Evolutionary conservation across 2,329 filamentous ascomycete genomes (phyloP), one percentile per base, ranked within the genome.

Genomic region (Stemphylium beticola): DNA sequence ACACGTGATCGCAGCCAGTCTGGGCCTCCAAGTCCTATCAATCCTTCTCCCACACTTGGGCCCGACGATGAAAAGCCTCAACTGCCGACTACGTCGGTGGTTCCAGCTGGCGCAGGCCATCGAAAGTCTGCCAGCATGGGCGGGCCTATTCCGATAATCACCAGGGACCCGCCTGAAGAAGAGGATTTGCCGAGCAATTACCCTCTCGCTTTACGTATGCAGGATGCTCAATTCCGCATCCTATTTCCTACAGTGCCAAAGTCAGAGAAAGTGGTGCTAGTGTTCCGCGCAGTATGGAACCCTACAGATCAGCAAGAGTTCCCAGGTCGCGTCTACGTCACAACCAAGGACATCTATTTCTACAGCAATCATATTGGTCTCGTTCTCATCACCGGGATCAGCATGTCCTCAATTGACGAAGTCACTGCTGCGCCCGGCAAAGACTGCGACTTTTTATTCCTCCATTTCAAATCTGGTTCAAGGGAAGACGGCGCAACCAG

Each of bases 291-390:
- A 14, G 91, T 92, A 0, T 99, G 95, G 92, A 89, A 86, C 66
- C 86, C 87, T 1, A 89, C 87, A 62, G 87, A 90, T 49, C 84
- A 87, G 63, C 88, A 90, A 74, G 87, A 90, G 57, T 91, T 98
- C 55, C 88, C 88, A 8, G 88, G 95, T 0, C 86, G 95, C 48
- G 87, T 96, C 20, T 99, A 96, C 73, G 87, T 96, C 55, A 98
- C 93, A 0, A 83, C 88, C 0, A 87, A 89, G 58, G 90, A 93
- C 61, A 87, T 99, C 73, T 98, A 96, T 75, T 98, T 99, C 71
- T 99, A 97, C 76, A 96, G 93, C 66, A 90, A 98, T 69, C 91
- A 97, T 70, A 87, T 97, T 73, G 95, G 95, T 5, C 83, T 99
- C 5, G 89, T 98, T 0, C 82, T 96, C 32, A 90, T 93, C 1